These are phyloP conservation scores for Pichia deserticola DNA, from an alignment of 805 yeast species.

Conservation along the genomic window DNA sequence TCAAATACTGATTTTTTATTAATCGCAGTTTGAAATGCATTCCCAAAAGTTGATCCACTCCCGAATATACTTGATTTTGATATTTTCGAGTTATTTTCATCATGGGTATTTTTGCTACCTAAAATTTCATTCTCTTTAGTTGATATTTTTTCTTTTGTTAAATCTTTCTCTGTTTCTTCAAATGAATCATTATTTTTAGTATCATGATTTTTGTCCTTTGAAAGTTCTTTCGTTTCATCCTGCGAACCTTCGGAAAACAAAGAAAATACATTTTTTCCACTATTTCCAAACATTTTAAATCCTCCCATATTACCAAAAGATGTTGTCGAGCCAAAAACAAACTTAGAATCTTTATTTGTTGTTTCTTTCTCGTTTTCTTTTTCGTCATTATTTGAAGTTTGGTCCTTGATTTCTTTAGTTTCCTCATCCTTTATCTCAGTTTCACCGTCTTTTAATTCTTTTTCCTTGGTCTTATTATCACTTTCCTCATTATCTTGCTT, in stretches of 20 bases:
- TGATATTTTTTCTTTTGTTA: background rate
- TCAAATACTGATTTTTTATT: constrained; percentile 55
- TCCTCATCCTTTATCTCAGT: background rate
- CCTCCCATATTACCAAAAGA: constrained; percentile 40
- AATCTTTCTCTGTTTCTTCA: background rate
- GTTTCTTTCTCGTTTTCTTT: background rate
- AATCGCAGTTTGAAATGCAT: constrained; percentile 48
- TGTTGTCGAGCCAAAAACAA: constrained; percentile 50
- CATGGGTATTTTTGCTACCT: background rate
- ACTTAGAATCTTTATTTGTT: constrained; percentile 15
- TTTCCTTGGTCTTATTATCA: constrained; percentile 3
- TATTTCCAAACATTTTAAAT: constrained; percentile 27
- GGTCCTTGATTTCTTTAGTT: background rate
- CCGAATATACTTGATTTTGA: constrained; percentile 31
- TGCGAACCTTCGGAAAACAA: constrained; percentile 13
- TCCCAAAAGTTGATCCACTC: constrained; percentile 38
- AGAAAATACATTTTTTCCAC: constrained; percentile 29
- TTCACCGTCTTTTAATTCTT: background rate
- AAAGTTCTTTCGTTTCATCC: background rate
- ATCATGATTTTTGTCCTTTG: background rate
- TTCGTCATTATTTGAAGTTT: background rate
- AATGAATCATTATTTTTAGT: too few species aligned
- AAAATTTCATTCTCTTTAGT: background rate
- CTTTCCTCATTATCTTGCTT: background rate
- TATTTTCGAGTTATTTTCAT: background rate